Conservation (phyloP, 1,284 basidiomycete species). For the Puccinia hordei region DNA sequence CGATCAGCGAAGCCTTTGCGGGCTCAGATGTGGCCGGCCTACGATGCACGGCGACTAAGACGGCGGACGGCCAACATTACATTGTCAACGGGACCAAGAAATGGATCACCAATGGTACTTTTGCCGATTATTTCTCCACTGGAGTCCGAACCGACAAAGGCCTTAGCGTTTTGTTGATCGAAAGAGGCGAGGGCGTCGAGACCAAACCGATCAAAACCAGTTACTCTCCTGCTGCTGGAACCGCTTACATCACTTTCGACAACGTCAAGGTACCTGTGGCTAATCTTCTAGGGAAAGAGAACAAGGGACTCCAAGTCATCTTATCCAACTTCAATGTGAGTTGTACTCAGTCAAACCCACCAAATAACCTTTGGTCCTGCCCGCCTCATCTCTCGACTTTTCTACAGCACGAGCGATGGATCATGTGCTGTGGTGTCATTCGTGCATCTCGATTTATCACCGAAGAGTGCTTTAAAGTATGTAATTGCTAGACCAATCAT, state of each 20-base stretch:
- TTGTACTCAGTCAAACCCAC: background rate
- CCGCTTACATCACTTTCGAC: constrained; percentile 83
- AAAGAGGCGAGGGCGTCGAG: constrained; percentile 67
- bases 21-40: constrained; percentile 82
- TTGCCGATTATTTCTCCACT: constrained; percentile 54
- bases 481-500: too few relatives aligned
- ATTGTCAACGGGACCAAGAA: constrained; percentile 83
- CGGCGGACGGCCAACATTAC: constrained; percentile 76
- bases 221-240: constrained; percentile 71
- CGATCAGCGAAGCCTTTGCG: constrained; percentile 86
- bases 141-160: constrained; percentile 67
- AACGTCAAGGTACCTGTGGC: constrained; percentile 80
- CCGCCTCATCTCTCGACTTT: background rate
- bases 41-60: constrained; percentile 76
- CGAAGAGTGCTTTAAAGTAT: constrained; percentile 70
- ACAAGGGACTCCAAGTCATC: constrained; percentile 75
- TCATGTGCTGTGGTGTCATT: constrained; percentile 71
- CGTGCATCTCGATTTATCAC: constrained; percentile 71
- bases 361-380: too few relatives aligned
- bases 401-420: constrained; percentile 63
- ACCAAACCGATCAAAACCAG: constrained; percentile 83
- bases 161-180: constrained; percentile 79
- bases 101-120: constrained; percentile 87
- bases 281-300: constrained; percentile 81
- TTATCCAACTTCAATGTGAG: constrained; percentile 62